Evolutionary conservation across 2,329 filamentous ascomycete genomes (phyloP).

Genomic region (Scortechinia acanthostroma): DNA sequence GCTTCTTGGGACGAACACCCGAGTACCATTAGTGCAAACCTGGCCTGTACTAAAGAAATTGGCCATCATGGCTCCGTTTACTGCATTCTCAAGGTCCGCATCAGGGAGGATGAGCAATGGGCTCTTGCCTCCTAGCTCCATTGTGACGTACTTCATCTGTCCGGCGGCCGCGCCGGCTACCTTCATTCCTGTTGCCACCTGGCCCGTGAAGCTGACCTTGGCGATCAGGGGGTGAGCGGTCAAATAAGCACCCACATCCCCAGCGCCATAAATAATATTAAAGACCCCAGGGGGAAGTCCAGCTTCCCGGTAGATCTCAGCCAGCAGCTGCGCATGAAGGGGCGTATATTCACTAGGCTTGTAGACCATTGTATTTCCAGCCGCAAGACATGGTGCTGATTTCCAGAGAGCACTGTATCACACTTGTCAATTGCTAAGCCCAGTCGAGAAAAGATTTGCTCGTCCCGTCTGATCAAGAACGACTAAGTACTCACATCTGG

Average conservation of each 20-base stretch:
- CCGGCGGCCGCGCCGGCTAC: constrained; percentile 71
- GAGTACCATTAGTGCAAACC: constrained; percentile 86
- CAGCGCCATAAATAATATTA: constrained; percentile 78
- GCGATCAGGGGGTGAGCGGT: constrained; percentile 67
- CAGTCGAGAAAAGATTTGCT: background rate
- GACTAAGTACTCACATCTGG: constrained; percentile 47
- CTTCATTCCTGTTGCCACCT: constrained; percentile 76
- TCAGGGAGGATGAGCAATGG: constrained; percentile 76
- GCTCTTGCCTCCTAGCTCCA: constrained; percentile 86
- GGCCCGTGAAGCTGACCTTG: constrained; percentile 85
- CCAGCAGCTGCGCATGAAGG: constrained; percentile 71
- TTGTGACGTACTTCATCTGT: constrained; percentile 83
- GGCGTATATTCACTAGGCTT: constrained; percentile 84
- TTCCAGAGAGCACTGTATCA: constrained; percentile 78
- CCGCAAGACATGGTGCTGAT: constrained; percentile 75
- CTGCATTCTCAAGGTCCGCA: constrained; percentile 71
- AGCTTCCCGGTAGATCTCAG: constrained; percentile 71
- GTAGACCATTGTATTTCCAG: constrained; percentile 85
- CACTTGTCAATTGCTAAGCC: too few species aligned
- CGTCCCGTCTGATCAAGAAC: background rate
- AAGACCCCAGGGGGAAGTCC: constrained; percentile 77
- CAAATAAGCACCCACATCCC: constrained; percentile 69
- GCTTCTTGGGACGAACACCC: constrained; percentile 70
- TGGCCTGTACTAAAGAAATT: constrained; percentile 90
- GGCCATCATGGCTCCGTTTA: constrained; percentile 84